Conservation (phyloP, 176 grass and related monocot species). For the Cenchrus fungigraminus region DNA sequence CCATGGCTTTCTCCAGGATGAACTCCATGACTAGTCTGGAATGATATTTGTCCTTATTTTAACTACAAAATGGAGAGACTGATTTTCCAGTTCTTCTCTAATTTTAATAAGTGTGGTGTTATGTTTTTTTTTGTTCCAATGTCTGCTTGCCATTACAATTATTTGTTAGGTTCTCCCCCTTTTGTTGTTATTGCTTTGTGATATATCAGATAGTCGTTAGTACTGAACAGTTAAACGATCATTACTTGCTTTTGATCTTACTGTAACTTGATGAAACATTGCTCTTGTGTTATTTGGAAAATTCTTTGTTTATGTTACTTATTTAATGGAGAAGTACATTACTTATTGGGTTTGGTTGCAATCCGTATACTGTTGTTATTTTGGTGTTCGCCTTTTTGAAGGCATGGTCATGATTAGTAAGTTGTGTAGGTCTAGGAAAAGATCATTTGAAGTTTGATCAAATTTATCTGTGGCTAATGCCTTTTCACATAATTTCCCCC, state of each 20-base stretch:
- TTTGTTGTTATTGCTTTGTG: neutral
- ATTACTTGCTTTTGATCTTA: slow-evolving; percentile 6
- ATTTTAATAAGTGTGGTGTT: neutral
- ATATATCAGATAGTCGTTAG: neutral
- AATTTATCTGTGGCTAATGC: neutral
- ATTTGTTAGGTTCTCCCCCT: neutral
- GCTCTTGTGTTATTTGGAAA: slow-evolving; percentile 13
- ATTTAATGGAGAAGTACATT: neutral
- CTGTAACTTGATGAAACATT: neutral
- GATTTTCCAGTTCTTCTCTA: neutral
- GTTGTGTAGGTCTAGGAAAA: neutral
- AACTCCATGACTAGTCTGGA: neutral
- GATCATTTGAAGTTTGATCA: slow-evolving; percentile 9
- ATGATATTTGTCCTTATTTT: neutral
- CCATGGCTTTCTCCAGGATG: neutral
- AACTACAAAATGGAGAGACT: neutral
- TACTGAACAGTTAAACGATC: neutral
- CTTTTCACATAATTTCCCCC: neutral
- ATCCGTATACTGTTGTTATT: neutral
- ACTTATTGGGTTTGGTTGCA: neutral
- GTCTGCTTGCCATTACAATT: neutral
- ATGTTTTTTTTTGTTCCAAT: neutral
- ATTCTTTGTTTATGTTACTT: neutral
- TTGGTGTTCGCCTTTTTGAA: neutral
- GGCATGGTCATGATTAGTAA: neutral